Evolutionary conservation across 768 basidiomycete genomes (phyloP).

Genomic region (Lactifluus pinguis): DNA sequence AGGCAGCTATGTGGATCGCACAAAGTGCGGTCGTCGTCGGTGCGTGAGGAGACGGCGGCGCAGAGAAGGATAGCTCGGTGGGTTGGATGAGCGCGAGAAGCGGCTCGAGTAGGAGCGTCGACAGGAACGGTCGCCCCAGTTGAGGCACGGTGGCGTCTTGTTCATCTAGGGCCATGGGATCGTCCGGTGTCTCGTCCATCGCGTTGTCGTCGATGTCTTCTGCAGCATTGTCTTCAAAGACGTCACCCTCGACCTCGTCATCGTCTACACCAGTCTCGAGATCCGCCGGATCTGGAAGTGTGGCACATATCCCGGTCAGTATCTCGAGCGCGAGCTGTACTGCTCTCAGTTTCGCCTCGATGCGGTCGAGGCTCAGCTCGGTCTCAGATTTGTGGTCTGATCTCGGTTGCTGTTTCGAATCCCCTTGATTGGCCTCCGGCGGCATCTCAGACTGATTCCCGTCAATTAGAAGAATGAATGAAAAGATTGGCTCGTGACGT

Average conservation of each 20-base stretch:
- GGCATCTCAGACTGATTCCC: slow-evolving; percentile 41
- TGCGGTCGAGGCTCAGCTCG: slow-evolving; percentile 60
- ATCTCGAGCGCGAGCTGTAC: slow-evolving; percentile 83
- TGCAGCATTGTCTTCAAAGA: slow-evolving; percentile 34
- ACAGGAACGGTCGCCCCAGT: slow-evolving; percentile 37
- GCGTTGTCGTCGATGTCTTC: slow-evolving; percentile 26
- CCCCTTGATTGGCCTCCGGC: slow-evolving; percentile 33
- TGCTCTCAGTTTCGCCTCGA: slow-evolving; percentile 65
- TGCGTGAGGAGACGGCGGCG: slow-evolving; percentile 61
- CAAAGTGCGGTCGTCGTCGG: slow-evolving; percentile 83
- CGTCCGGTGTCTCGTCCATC: slow-evolving; percentile 28
- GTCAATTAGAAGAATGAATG: not conserved
- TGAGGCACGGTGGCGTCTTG: slow-evolving; percentile 8
- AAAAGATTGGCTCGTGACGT: slow-evolving; percentile 17
- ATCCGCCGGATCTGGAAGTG: slow-evolving; percentile 70
- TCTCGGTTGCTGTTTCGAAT: slow-evolving; percentile 22
- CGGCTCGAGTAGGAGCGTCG: slow-evolving; percentile 46
- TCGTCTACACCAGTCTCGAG: slow-evolving; percentile 28
- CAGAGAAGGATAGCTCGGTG: slow-evolving; percentile 65
- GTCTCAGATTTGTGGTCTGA: slow-evolving; percentile 66
- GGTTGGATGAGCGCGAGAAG: slow-evolving; percentile 50
- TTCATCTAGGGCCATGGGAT: slow-evolving; percentile 22
- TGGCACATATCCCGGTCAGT: slow-evolving; percentile 80
- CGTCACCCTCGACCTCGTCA: slow-evolving; percentile 31
- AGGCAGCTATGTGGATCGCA: slow-evolving; percentile 73